Percentiles rank a stretch among this genome's conserved stretches.
These are phyloP conservation scores for Daphne laureola DNA, from an alignment of 441 rosid genomes.

Conservation along the genomic window DNA sequence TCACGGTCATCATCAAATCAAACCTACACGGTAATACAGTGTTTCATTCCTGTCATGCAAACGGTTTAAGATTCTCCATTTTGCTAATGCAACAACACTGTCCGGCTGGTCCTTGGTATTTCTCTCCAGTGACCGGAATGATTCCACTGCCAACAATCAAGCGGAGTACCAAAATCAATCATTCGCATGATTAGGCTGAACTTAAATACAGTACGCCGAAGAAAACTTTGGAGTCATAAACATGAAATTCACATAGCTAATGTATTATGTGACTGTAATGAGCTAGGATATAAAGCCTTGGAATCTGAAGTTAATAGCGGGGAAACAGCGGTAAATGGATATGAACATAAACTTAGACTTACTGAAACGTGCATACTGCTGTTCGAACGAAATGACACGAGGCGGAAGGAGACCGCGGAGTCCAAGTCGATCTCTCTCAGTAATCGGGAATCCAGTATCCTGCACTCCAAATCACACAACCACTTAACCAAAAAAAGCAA, in stretches of 20 bases:
- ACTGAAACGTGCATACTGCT: slow-evolving; percentile 93
- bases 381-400: slow-evolving; percentile 84
- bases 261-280: too few relatives aligned
- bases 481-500: not conserved
- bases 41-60: slow-evolving; percentile 98
- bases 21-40: slow-evolving; percentile 75
- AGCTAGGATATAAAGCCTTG: too few relatives aligned
- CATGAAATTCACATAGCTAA: too few relatives aligned
- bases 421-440: slow-evolving; percentile 95
- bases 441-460: slow-evolving; percentile 96
- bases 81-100: slow-evolving; percentile 61
- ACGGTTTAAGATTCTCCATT: slow-evolving; percentile 96
- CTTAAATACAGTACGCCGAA: not conserved
- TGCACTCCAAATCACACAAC: slow-evolving; percentile 21
- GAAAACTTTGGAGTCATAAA: not conserved
- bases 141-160: slow-evolving; percentile 56
- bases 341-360: slow-evolving; percentile 23
- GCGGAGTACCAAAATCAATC: slow-evolving; percentile 10
- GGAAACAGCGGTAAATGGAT: not conserved
- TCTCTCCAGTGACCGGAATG: slow-evolving; percentile 81
- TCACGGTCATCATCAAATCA: slow-evolving; percentile 10
- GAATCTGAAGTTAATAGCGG: too few relatives aligned
- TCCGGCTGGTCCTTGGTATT: slow-evolving; percentile 64
- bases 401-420: slow-evolving; percentile 96
- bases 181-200: not conserved